Evolutionary conservation across 2,329 filamentous ascomycete species (phyloP), one percentile per base, ranked within the genome.

Genomic region (Cladosporium sp.): DNA sequence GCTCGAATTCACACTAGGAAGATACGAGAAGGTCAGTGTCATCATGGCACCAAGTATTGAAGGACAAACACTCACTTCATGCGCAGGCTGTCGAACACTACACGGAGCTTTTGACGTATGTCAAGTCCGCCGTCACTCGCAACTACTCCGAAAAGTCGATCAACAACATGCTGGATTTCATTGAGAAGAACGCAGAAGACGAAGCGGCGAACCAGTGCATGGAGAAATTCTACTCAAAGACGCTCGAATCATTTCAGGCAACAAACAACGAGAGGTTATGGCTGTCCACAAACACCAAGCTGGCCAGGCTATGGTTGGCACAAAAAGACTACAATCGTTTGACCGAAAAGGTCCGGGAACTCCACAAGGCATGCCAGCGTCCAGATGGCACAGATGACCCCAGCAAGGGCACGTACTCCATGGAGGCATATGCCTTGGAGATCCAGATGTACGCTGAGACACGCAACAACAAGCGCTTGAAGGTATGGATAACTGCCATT

Each of bases 121-220:
- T 97, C 72, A 95, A 93, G 69, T 94, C 88, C 3, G 92, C 92
- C 7, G 92, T 98, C 40, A 97, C 93, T 35, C 84, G 93, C 55
- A 98, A 97, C 71, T 97, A 97, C 71, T 96, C 93, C 1, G 93
- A 98, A 70, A 97, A 97, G 69, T 97, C 92, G 11, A 95, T 98
- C 74, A 97, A 97, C 73, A 97, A 96, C 69, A 95, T 98, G 85
- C 83, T 98, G 40, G 93, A 97, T 72, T 95, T 86, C 67, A 93
- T 98, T 58, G 92, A 97, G 69, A 97, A 96, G 72, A 87, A 85
- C 33, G 84, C 85, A 51, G 82, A 85, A 56, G 78, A 83, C 53
- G 79, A 83, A 7, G 81, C 83, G 38, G 84, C 86, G 19, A 86
- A 85, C 62, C 76, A 80, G 55, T 92, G 85, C 69, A 94, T 97